Evolutionary conservation across 768 basidiomycete species (phyloP).

Genomic region (Naganishia vaughanmartiniae): DNA sequence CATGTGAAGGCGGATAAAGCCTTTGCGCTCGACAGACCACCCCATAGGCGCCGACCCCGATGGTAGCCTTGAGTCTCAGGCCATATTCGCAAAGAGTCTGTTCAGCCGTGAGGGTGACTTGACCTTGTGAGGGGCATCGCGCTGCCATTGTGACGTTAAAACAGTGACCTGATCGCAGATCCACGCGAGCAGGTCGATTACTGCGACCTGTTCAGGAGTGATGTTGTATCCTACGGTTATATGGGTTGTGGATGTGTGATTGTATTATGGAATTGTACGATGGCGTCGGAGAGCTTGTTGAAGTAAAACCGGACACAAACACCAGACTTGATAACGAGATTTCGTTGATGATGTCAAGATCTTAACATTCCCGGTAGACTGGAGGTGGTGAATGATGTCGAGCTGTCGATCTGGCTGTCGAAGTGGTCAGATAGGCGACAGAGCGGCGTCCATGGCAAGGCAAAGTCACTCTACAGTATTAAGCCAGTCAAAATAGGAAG

Average conservation of each 20-base stretch:
- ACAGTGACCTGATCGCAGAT: background rate
- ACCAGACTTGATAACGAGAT: no score
- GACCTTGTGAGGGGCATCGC: background rate
- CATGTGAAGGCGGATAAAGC: conserved; percentile 53
- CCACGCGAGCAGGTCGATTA: background rate
- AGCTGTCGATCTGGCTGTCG: no score
- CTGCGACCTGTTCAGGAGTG: background rate
- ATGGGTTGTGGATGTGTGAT: background rate
- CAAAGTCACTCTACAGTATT: no score
- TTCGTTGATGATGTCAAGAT: no score
- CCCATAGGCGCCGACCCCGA: conserved; percentile 5
- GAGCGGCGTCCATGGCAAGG: no score
- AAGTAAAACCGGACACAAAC: no score
- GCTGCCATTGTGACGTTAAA: background rate
- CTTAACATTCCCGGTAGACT: no score
- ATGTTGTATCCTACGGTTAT: background rate
- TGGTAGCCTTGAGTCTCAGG: background rate
- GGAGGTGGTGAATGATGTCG: no score
- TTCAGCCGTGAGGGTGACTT: conserved; percentile 17
- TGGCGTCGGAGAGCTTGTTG: no score
- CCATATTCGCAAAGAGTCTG: conserved; percentile 19
- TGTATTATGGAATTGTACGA: background rate
- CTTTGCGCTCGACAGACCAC: conserved; percentile 20
- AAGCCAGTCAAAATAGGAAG: no score
- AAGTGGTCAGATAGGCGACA: no score